Evolutionary conservation across 73 alveolate genomes (phyloP).

Genomic region (Paramecium primaurelia): DNA sequence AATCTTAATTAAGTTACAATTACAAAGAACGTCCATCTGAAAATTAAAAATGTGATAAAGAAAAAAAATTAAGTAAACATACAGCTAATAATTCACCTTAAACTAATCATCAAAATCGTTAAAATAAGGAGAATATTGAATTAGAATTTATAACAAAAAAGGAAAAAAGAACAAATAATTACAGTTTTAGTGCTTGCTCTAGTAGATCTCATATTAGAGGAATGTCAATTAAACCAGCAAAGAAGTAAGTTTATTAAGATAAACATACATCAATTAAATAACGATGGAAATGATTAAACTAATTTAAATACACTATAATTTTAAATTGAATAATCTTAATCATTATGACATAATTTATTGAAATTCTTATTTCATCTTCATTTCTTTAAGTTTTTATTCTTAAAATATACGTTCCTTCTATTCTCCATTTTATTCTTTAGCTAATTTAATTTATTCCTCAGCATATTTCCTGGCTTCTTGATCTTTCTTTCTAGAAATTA

Average conservation of each 20-base stretch:
- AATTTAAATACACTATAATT: not conserved
- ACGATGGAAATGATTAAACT: not conserved
- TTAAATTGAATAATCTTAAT: not conserved
- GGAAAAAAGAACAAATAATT: not conserved
- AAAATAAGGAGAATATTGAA: not conserved
- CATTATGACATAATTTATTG: not conserved
- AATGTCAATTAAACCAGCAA: constrained; percentile 5
- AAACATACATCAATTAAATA: not conserved
- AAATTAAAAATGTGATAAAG: not conserved
- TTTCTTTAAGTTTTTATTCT: constrained; percentile 17
- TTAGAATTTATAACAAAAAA: not conserved
- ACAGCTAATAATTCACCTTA: not conserved
- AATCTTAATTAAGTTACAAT: not conserved
- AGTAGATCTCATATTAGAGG: constrained; percentile 19
- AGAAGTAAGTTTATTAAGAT: not conserved
- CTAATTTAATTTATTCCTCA: not conserved
- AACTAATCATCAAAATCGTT: not conserved
- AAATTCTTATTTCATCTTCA: constrained; percentile 3
- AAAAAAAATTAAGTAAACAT: not conserved
- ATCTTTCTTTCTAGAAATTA: not conserved
- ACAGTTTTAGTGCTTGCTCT: not conserved
- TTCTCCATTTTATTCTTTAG: constrained; percentile 35
- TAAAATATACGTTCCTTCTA: constrained; percentile 5
- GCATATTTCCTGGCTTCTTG: constrained; percentile 22
- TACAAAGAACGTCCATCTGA: not conserved